Evolutionary conservation across 805 yeast species (phyloP), one percentile per base, ranked within the genome.

Genomic region (Metschnikowia henanensis): DNA sequence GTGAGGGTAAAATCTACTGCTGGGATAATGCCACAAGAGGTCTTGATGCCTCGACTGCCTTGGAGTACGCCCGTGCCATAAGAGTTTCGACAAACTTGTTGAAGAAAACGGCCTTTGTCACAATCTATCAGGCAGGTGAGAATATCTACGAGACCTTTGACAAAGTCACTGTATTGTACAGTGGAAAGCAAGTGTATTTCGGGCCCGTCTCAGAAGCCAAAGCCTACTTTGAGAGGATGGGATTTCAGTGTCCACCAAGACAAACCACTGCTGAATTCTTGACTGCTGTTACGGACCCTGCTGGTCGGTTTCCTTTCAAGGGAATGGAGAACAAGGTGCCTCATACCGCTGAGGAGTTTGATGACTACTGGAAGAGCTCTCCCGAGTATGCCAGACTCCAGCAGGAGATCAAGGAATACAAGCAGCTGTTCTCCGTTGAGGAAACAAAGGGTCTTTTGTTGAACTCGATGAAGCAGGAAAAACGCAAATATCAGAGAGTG

Each of bases 241-340:
- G 91, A 17, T 84, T 70, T 53, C 61, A 67, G 30, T 80, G 83
- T 49, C 86, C 84, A 18, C 67, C 76, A 6, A 72, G 89, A 55
- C 87, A 81, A 65, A 75, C 85, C 3, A 79, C 87, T 13, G 84
- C 88, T 12, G 89, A 84, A 57, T 84, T 82, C 58, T 64, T 83
- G 55, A 83, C 88, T 2, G 79, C 87, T 1, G 72, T 83, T 10
- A 81, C 90, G 8, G 84, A 81, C 59, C 87, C 88, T 7, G 65
- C 66, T 5, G 89, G 83, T 39, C 73, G 90, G 58, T 63, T 53
- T 45, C 58, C 77, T 2, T 63, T 64, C 41, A 57, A 64, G 20
- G 87, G 85, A 1, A 68, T 48, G 53, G 82, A 76, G 46, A 53
- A 65, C 31, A 59, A 58, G 43, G 82, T 83, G 18, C 94, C 94